Base-by-base conservation (phyloP, 2,329 filamentous ascomycete genomes). In the Lasiodiplodia citricola region DNA sequence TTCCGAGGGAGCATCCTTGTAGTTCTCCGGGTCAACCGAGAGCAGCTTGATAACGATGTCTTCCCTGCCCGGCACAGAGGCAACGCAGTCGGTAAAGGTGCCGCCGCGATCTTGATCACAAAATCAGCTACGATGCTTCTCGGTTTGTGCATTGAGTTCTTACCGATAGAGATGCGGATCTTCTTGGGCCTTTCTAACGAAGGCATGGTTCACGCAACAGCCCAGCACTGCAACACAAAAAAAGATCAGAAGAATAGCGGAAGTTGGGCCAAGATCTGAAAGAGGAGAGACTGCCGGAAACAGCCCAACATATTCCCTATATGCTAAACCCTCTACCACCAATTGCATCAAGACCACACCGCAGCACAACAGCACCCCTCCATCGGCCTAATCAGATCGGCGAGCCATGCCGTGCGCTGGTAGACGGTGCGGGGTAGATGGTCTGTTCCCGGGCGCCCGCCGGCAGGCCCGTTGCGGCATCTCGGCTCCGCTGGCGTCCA, bases 1-100 rank as follows among this genome's bases (percentile, higher is more conserved):
- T 69, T 77, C 75, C 11, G 74, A 75, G 4, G 75, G 75, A 10
- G 75, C 75, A 70, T 77, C 75, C 56, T 72, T 56, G 58, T 77
- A 77, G 62, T 77, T 74, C 23, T 69, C 56, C 23, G 75, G 75
- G 67, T 76, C 74, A 4, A 75, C 72, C 7, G 75, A 77, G 25
- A 77, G 70, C 25, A 77, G 68, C 65, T 77, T 77, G 52, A 77
- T 63, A 47, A 76, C 70, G 11, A 76, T 71, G 54, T 75, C 73
- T 71, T 72, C 18, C 8, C n/a, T 51, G 25, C 70, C 70, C 3
- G 60, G 62, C 66, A 75, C 47, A 71, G 75, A 50, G 74, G 76
- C 50, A 21, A 65, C 62, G 28, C 71, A 68, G 47, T 73, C 72
- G 47, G 70, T 71, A 44, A 73, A 73, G 6, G 72, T 73, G 41